A percentile compares a stretch with the other conserved stretches of the same genome.
Evolutionary conservation across 805 yeast species (phyloP).

Genomic region (Sugiyamaella qingdaonensis): DNA sequence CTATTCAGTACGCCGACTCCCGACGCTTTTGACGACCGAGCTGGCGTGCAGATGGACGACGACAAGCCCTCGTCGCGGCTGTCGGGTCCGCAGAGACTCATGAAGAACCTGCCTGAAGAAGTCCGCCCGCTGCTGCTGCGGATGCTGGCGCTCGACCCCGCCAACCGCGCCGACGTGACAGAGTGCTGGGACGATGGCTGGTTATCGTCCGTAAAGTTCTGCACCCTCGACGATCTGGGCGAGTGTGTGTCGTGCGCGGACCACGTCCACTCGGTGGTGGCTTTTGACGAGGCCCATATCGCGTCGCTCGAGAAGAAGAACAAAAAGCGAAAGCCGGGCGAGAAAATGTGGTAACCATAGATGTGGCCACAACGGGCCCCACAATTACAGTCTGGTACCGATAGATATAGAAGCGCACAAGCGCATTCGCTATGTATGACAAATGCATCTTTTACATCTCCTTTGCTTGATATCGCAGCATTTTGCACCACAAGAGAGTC

Average conservation of each 20-base stretch:
- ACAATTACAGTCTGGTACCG: too few relatives aligned
- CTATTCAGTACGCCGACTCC: conserved; percentile 74
- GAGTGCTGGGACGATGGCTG: conserved; percentile 58
- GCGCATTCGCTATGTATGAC: too few relatives aligned
- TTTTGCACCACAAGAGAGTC: too few relatives aligned
- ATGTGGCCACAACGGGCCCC: too few relatives aligned
- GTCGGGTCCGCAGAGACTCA: conserved; percentile 62
- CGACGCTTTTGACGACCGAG: conserved; percentile 19
- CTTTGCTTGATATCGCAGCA: too few relatives aligned
- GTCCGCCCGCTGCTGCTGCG: conserved; percentile 56
- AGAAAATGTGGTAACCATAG: conserved; percentile 33
- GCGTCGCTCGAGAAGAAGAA: conserved; percentile 81
- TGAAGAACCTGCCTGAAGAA: conserved; percentile 64
- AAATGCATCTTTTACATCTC: too few relatives aligned
- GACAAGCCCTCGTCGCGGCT: neutral
- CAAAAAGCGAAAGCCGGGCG: conserved; percentile 50
- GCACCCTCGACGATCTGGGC: conserved; percentile 43
- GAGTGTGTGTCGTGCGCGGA: conserved; percentile 40
- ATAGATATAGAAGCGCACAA: too few relatives aligned
- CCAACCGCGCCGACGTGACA: conserved; percentile 52
- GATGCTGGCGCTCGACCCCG: conserved; percentile 68
- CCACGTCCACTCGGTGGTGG: conserved; percentile 85
- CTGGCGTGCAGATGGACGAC: conserved; percentile 28
- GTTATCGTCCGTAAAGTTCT: conserved; percentile 58
- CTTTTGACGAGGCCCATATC: conserved; percentile 91